Evolutionary conservation across 768 basidiomycete species (phyloP), one percentile per base, ranked within the genome.

Genomic region (Rhodotorula paludigena): DNA sequence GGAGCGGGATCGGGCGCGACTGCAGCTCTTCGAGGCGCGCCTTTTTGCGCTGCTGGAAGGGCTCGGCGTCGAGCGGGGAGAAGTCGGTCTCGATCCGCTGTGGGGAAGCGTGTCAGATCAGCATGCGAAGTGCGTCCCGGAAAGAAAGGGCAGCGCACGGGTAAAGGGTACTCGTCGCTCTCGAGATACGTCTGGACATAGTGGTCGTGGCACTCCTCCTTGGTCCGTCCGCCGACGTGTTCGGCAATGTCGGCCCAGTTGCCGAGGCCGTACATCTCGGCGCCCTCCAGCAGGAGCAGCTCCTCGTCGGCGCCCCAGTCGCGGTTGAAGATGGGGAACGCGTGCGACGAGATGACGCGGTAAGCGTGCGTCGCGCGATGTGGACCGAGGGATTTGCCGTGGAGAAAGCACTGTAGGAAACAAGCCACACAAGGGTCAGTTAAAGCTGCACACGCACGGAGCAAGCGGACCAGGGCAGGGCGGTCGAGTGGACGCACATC

Each of bases 231-330:
- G 15, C 96, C 96, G 45, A 99, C 84, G 78, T 96, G 90, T 47
- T 80, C 92, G 2, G 92, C 89, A 49, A 94, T 90, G 75, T 92
- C 92, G 76, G 88, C 87, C 94, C 94, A 99, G 77, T 97, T 98
- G 7, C 94, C 94, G 41, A 98, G 78, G 1, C 94, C 94, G 75
- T 90, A 89, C 33, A 84, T 83, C 12, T 89, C 84, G 39, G 92
- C 86, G 38, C 92, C 96, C 61, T 93, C 91, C 52, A 97, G 81
- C 25, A 99, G 81, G 12, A 94, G 81, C 4, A 98, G 82, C 77
- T 99, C 94, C 90, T 99, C 94, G 78, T 98, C 94, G 15, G 93
- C 94, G 45, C 92, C 94, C 96, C 94, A 98, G 77, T 94, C 91
- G 63, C 88, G 86, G 14, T 87, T 83, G 75, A 96, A 94, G 75